phyloP scores from a whole-genome alignment of 345 rosid genomes.

The Nephelium lappaceum region DNA sequence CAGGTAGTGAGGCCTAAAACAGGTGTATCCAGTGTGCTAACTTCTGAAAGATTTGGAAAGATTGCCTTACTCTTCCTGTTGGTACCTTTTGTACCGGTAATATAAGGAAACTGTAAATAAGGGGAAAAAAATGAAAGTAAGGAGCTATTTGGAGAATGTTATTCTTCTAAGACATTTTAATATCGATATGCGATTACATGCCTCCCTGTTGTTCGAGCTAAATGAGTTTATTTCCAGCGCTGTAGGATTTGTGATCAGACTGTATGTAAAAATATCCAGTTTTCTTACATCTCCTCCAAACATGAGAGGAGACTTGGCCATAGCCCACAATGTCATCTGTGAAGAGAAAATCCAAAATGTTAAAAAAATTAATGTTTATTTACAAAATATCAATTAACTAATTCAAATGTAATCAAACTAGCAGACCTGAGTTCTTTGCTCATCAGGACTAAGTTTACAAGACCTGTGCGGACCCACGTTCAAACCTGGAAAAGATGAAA shows the following conservation, averaged over 20 bases:
- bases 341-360: conserved; percentile 18
- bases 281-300: conserved; percentile 89
- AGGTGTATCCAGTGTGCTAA: conserved; percentile 25
- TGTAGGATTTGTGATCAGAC: conserved; percentile 71
- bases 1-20: conserved; percentile 70
- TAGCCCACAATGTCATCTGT: conserved; percentile 94
- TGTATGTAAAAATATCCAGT: conserved; percentile 62
- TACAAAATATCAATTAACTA: background rate
- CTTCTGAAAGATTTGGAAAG: conserved; percentile 24
- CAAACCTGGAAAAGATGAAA: conserved; percentile 45
- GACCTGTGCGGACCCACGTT: conserved; percentile 81
- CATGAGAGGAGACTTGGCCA: conserved; percentile 92
- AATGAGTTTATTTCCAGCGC: conserved; percentile 67
- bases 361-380: conserved; percentile 2
- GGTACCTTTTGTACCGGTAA: conserved; percentile 32
- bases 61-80: conserved; percentile 12
- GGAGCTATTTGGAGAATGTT: background rate
- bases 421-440: conserved; percentile 80
- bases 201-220: conserved; percentile 84
- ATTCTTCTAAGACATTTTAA: conserved; percentile 2
- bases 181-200: conserved; percentile 23
- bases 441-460: conserved; percentile 60
- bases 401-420: background rate
- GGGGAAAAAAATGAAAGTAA: conserved; percentile 6
- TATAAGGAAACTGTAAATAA: conserved; percentile 56